Base-by-base conservation (phyloP, 176 grass and related monocot species). In the Hsuehochloa calcarea region DNA sequence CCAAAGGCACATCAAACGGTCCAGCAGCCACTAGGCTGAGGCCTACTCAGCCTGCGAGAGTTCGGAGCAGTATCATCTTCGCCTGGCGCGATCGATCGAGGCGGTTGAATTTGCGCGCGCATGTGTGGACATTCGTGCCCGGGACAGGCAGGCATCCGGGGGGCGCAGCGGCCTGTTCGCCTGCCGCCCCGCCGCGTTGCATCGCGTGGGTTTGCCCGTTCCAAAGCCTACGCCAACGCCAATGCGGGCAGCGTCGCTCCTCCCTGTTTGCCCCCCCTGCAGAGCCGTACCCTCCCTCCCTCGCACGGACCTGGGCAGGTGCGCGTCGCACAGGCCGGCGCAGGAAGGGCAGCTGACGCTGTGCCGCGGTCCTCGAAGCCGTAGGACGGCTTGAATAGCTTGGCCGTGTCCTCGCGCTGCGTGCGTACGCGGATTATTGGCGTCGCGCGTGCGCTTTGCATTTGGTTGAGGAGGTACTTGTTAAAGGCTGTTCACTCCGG, bases 241-340 rank as follows among this genome's bases (percentile, higher is more conserved):
- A 22, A 3, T 6, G 51, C 20, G 19, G 19, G 22, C 55, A 10
- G 55, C 51, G 55, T 23, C 49, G 15, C 49, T 51, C 49, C 52
- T 22, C 52, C 52, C 20, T 55, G 19, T 22, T 50, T 50, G 52
- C 20, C 6, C 52, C 51, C 17, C 51, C 22, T 6, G 13, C n/a
- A 22, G 2, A 22, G 52, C 0, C 79, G 65, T 69, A 41, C 38
- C 5, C 52, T n/a, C 54, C 8, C 15, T 9, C 54, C 2, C 15
- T 9, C 47, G 43, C 69, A 39, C 56, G 81, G 56, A 25, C 40
- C 68, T 63, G 50, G 68, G 80, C 80, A 47, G 68, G 54, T 44
- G 75, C n/a, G 39, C 26, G 45, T 46, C 37, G 50, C 6, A 23
- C 52, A 31, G 44, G 20, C 52, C 22, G 44, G 20, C 20, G 54